Evolutionary conservation across 163 green algal species (phyloP).

Genomic region (Scenedesmus sp.): DNA sequence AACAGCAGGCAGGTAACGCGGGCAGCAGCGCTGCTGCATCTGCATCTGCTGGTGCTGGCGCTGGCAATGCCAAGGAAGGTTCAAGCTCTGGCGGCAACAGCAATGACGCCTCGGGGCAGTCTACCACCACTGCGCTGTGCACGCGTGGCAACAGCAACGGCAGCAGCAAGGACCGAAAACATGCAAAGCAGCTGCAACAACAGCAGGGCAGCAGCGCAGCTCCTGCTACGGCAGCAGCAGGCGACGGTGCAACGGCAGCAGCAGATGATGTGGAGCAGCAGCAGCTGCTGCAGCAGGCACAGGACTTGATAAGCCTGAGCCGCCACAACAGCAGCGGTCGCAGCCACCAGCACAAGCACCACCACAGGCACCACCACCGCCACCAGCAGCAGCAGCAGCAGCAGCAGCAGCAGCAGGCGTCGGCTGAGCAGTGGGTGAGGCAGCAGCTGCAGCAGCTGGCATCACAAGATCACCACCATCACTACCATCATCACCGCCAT

Average conservation of each 20-base stretch:
- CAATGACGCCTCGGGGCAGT: slow-evolving; percentile 33
- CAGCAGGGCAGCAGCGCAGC: slow-evolving; percentile 11
- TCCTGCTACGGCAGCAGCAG: background rate
- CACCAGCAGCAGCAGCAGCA: slow-evolving; percentile 27
- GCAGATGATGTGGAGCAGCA: slow-evolving; percentile 15
- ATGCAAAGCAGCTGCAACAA: slow-evolving; percentile 7
- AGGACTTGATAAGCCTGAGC: slow-evolving; percentile 34
- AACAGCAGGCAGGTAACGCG: background rate
- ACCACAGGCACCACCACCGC: slow-evolving; percentile 1
- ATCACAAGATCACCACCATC: background rate
- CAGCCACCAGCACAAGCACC: slow-evolving; percentile 35
- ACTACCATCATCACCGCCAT: too few species aligned
- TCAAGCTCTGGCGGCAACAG: background rate
- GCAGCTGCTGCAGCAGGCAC: slow-evolving; percentile 32
- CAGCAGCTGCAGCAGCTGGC: slow-evolving; percentile 22
- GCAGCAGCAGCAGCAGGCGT: too few species aligned
- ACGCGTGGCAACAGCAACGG: background rate
- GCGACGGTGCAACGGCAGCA: background rate
- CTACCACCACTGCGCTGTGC: slow-evolving; percentile 20
- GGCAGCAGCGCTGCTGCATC: background rate
- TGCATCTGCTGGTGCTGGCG: background rate
- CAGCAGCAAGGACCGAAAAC: background rate
- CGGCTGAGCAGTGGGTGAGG: background rate
- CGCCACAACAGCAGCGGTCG: slow-evolving; percentile 12
- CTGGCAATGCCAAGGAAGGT: background rate